Evolutionary conservation across 306 rosid genomes (phyloP).

Genomic region (Castanopsis chinensis): DNA sequence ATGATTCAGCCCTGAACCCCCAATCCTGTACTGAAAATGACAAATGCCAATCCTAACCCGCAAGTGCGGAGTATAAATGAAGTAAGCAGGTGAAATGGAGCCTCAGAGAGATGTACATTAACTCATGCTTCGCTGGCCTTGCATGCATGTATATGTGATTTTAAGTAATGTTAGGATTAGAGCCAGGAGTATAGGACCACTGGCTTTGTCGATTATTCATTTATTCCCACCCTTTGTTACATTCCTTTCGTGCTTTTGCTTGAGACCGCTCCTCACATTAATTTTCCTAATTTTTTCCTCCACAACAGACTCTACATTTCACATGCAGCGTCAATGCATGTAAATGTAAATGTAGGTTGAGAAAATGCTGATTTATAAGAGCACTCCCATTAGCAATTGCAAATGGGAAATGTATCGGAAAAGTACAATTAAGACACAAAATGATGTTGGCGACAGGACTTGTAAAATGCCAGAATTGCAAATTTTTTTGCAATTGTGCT

Average conservation of each 20-base stretch:
- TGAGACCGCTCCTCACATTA: not conserved
- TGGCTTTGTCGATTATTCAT: not conserved
- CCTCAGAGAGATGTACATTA: not conserved
- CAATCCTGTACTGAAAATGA: not conserved
- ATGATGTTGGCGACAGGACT: too few relatives aligned
- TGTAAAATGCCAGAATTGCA: too few relatives aligned
- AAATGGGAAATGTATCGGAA: too few relatives aligned
- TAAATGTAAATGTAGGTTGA: too few relatives aligned
- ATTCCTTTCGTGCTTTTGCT: conserved; percentile 45
- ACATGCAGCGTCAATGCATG: not conserved
- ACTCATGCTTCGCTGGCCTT: conserved; percentile 45
- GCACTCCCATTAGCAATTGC: too few relatives aligned
- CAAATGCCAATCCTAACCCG: not conserved
- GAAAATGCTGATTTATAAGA: too few relatives aligned
- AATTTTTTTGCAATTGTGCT: too few relatives aligned
- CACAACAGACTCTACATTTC: not conserved
- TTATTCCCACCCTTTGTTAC: conserved; percentile 20
- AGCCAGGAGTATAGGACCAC: conserved; percentile 45
- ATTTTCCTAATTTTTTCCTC: not conserved
- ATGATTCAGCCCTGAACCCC: too few relatives aligned
- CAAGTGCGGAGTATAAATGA: not conserved
- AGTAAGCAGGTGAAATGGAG: not conserved
- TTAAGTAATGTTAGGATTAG: not conserved
- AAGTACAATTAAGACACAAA: too few relatives aligned
- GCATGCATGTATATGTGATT: not conserved